Base-by-base conservation (phyloP, 2,329 filamentous ascomycete species). In the Davidsoniella neocaledoniae region DNA sequence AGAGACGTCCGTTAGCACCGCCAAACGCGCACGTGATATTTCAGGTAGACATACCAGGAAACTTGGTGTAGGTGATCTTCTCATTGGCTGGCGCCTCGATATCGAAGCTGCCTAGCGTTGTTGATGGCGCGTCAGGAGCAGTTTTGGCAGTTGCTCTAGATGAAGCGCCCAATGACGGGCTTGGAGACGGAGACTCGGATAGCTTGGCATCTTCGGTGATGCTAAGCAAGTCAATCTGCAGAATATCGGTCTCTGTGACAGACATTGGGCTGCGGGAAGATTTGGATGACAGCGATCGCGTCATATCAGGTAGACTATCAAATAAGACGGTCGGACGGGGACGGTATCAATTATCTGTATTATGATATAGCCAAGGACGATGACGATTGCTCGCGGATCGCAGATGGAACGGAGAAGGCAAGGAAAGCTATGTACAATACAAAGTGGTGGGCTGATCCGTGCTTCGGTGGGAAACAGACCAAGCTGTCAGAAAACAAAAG, bases 201-300 rank as follows among this genome's bases (percentile, higher is more conserved):
- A 26, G 33, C 5, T 7, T 14, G 5, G 23, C 33, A 5, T 39
- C 16, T 5, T 45, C 36, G 8, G 43, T 5, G 12, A 49, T n/a
- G 9, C 41, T 49, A n/a, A 49, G 19, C 9, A 49, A 17, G 38
- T 49, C 39, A 9, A 49, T 37, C 3, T 49, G 25, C 17, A 49
- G 33, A 44, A 42, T 44, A 40, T 44, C 41, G 2, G 41, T 21
- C 7, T 44, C 33, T n/a, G 21, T 19, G 21, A 49, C n/a, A 7
- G 36, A n/a, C 12, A 36, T 14, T 37, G 39, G 19, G 47, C 29
- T 25, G 29, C 29, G 29, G 29, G 12, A 9, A 12, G 29, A 9
- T 10, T 12, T 33, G 29, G 29, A 33, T 33, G 29, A 33, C 29
- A 33, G 29, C 29, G 29, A 33, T 9, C 29, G 29, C 29, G 29